Base-by-base conservation (phyloP, 306 rosid genomes). In the Mimosa pudica region DNA sequence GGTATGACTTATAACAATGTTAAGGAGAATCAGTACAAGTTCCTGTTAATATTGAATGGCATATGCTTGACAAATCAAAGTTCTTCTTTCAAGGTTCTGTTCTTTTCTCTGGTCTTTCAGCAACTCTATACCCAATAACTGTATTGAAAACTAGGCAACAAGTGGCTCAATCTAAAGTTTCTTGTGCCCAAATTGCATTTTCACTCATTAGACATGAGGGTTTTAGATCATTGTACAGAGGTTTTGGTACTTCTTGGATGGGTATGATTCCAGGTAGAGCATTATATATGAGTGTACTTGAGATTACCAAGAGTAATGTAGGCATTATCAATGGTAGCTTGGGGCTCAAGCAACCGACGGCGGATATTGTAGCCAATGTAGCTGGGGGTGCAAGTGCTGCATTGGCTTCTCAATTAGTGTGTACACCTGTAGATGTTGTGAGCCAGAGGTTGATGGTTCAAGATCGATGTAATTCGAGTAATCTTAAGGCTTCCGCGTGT, bases 371-470 rank as follows among this genome's bases (percentile, higher is more conserved):
- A 13, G 92, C 93, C 78, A 89, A 86, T 78, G 95, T 91, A 0
- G 89, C 80, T 58, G 95, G 85, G 2, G 95, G 95, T 17, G 54
- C 89, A 82, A 92, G 92, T 42, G 90, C 93, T 1, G 87, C 95
- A 20, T 80, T 87, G 87, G 97, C 97, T 2, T 93, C 97, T 35
- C 97, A 92, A 83, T 87, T 92, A 18, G 92, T 90, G 20, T 90
- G 95, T 93, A 87, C 93, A 51, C 95, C 95, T 0, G 78, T 86
- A 11, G 97, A 90, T 82, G 97, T 90, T 66, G 89, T 92, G 79
- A 92, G 97, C 74, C 93, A 87, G 62, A 90, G 97, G 58, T 75
- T 92, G 46, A 92, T 92, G 97, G 92, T 92, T 76, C 93, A 92
- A 75, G 77, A 86, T 55, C 46, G 81, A 11, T 47, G 71, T 32